phyloP scores from a whole-genome alignment of 805 yeast species.

The Wickerhamomyces hampshirensis region DNA sequence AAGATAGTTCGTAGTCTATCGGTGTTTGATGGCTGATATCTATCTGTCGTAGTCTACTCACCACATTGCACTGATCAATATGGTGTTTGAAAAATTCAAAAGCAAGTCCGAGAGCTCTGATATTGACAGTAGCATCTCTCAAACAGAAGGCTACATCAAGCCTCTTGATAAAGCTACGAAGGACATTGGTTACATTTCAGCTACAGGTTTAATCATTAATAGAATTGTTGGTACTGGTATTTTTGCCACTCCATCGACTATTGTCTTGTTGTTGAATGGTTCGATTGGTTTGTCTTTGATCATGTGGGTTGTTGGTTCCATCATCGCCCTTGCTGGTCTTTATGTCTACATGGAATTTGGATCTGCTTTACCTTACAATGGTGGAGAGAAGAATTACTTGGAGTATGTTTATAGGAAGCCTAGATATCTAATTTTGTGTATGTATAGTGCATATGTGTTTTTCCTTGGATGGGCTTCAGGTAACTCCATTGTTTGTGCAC shows the following conservation, averaged over 20 bases:
- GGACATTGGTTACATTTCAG: constrained; percentile 48
- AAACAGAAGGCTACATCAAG: constrained; percentile 12
- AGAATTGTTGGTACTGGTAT: constrained; percentile 77
- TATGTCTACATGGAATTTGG: constrained; percentile 80
- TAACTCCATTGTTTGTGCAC: constrained; percentile 76
- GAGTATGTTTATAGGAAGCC: constrained; percentile 70
- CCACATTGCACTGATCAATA: too few species aligned
- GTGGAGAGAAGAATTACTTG: constrained; percentile 81
- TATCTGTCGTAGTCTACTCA: too few species aligned
- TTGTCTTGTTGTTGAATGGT: constrained; percentile 46
- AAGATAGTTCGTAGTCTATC: too few species aligned
- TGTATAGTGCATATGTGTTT: constrained; percentile 67
- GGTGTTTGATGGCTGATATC: too few species aligned
- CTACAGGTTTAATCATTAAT: constrained; percentile 60
- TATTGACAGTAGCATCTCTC: neutral
- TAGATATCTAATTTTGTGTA: constrained; percentile 56
- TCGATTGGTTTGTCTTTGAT: constrained; percentile 69
- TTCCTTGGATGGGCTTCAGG: constrained; percentile 85
- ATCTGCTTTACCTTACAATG: constrained; percentile 71
- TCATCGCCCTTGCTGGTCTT: constrained; percentile 60
- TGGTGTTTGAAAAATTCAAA: too few species aligned
- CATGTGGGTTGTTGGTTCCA: constrained; percentile 71
- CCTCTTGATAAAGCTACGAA: constrained; percentile 37
- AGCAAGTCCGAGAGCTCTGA: too few species aligned
- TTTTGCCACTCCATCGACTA: constrained; percentile 62